Conservation (phyloP, 1,284 basidiomycete species). For the Exobasidium rhododendri region DNA sequence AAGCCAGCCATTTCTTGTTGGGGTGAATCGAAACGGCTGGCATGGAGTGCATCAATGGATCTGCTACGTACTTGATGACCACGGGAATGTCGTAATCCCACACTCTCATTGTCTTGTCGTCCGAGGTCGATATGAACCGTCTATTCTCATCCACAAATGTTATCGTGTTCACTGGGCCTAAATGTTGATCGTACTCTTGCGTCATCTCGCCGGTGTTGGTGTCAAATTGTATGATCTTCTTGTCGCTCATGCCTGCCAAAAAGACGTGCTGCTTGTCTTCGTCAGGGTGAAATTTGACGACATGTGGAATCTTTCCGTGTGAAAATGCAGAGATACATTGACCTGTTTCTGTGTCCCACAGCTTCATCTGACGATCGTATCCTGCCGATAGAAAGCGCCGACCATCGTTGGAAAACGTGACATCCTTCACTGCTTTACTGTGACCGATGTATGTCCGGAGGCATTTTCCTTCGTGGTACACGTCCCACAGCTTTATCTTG, state of each 20-base stretch:
- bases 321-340: slow-evolving; percentile 92
- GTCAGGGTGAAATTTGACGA: slow-evolving; percentile 91
- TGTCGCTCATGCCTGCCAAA: slow-evolving; percentile 97
- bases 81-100: slow-evolving; percentile 91
- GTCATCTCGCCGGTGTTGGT: slow-evolving; percentile 86
- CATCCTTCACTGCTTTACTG: slow-evolving; percentile 90
- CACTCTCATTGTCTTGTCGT: slow-evolving; percentile 97
- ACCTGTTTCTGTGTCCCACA: slow-evolving; percentile 98
- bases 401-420: slow-evolving; percentile 91
- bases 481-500: slow-evolving; percentile 99
- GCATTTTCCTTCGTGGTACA: slow-evolving; percentile 94
- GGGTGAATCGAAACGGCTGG: slow-evolving; percentile 93
- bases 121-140: slow-evolving; percentile 94
- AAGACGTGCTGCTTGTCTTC: slow-evolving; percentile 94
- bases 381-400: slow-evolving; percentile 83
- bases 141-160: slow-evolving; percentile 95
- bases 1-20: slow-evolving; percentile 91
- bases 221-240: slow-evolving; percentile 99
- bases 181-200: slow-evolving; percentile 97
- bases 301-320: slow-evolving; percentile 94
- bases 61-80: slow-evolving; percentile 98
- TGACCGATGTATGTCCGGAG: slow-evolving; percentile 96
- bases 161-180: slow-evolving; percentile 96
- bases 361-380: slow-evolving; percentile 94
- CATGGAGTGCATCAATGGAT: slow-evolving; percentile 99